Evolutionary conservation across 192 early-diverging fungal genomes (phyloP).

Genomic region (Piromyces finnis): DNA sequence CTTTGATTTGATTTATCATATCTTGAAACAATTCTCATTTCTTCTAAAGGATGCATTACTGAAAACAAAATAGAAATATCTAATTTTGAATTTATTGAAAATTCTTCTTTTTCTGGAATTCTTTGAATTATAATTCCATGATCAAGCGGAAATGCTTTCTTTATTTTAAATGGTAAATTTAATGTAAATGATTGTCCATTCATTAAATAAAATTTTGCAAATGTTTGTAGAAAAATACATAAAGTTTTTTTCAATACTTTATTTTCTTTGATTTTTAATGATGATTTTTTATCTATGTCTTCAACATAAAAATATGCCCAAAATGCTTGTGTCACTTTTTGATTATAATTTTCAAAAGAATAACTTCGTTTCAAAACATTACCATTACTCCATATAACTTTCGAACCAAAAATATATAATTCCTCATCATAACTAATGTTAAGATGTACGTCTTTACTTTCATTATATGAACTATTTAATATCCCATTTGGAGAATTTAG

Average conservation of each 20-base stretch:
- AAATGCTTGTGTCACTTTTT: background rate
- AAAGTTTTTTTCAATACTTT: background rate
- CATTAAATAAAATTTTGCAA: background rate
- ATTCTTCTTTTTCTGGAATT: slow-evolving; percentile 2
- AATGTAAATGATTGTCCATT: background rate
- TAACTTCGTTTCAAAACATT: background rate
- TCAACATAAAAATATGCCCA: background rate
- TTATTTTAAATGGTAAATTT: slow-evolving; percentile 14
- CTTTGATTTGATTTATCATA: background rate
- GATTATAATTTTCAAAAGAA: background rate
- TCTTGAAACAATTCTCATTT: slow-evolving; percentile 13
- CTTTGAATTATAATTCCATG: slow-evolving; percentile 20
- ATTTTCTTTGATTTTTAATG: background rate
- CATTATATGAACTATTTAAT: background rate
- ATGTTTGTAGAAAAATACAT: background rate
- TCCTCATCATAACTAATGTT: background rate
- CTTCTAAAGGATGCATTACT: slow-evolving; percentile 22
- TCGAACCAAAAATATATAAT: background rate
- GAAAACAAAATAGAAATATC: slow-evolving; percentile 14
- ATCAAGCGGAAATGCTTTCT: slow-evolving; percentile 21
- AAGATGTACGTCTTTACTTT: background rate
- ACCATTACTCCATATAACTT: background rate
- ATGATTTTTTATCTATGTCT: background rate
- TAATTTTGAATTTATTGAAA: background rate
- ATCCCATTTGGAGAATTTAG: background rate